A percentile compares a stretch with the other conserved stretches of the same genome.
Conservation (phyloP, 2,329 filamentous ascomycete species). For the Neocucurbitaria cava region DNA sequence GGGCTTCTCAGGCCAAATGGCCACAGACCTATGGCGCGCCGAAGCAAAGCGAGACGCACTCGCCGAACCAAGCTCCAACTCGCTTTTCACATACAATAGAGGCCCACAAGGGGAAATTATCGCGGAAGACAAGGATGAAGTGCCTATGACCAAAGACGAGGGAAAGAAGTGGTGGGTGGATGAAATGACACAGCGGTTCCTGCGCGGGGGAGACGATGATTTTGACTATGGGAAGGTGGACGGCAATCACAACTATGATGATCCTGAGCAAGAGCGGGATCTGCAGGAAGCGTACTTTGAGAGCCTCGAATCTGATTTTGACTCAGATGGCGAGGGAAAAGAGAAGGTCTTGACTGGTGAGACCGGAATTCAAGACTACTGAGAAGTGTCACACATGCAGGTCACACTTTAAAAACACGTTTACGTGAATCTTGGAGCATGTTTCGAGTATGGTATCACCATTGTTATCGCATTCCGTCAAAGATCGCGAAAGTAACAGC, state of each 20-base stretch:
- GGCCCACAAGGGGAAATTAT: constrained; percentile 64
- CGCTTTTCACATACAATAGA: constrained; percentile 58
- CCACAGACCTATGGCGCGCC: constrained; percentile 77
- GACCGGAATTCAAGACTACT: constrained; percentile 59
- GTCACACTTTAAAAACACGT: too few species aligned
- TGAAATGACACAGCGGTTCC: constrained; percentile 76
- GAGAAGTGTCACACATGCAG: too few species aligned
- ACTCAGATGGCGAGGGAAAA: constrained; percentile 54
- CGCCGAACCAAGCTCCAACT: constrained; percentile 59
- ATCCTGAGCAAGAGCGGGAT: constrained; percentile 66
- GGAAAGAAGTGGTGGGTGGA: constrained; percentile 73
- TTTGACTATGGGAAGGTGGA: constrained; percentile 80
- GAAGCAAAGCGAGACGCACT: constrained; percentile 76
- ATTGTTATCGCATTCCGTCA: background rate
- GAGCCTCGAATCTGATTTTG: constrained; percentile 75
- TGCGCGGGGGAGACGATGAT: constrained; percentile 76
- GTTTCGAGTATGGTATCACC: too few species aligned
- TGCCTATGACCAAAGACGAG: constrained; percentile 67
- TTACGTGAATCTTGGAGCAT: too few species aligned
- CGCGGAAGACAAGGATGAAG: constrained; percentile 64
- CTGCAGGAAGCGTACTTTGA: constrained; percentile 81
- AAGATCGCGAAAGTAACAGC: background rate
- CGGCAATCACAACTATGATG: constrained; percentile 74
- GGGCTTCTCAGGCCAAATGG: constrained; percentile 79
- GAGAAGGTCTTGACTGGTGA: constrained; percentile 51